These are phyloP conservation scores for Suillus americanus DNA, from an alignment of 768 basidiomycete genomes.

Conservation along the genomic window DNA sequence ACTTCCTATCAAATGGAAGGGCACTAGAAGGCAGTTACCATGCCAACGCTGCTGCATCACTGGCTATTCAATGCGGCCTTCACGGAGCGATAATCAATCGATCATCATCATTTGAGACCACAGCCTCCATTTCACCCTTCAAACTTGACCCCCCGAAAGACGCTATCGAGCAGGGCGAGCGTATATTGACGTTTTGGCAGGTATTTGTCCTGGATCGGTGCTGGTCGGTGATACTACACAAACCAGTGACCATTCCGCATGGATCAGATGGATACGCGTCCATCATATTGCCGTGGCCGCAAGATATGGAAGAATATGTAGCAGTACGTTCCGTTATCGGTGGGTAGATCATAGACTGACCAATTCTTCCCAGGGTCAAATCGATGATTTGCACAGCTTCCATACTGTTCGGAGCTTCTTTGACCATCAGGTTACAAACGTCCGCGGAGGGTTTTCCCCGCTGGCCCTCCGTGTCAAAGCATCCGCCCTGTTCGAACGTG, in stretches of 20 bases:
- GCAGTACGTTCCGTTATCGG: slow-evolving; percentile 42
- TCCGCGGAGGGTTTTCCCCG: slow-evolving; percentile 56
- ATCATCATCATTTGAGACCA: slow-evolving; percentile 31
- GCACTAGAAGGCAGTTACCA: slow-evolving; percentile 79
- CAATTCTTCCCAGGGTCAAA: slow-evolving; percentile 49
- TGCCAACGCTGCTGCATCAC: slow-evolving; percentile 67
- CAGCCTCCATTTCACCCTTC: slow-evolving; percentile 34
- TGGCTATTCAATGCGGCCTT: slow-evolving; percentile 74
- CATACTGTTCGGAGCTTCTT: slow-evolving; percentile 66
- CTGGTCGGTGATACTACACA: slow-evolving; percentile 74
- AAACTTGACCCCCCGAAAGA: slow-evolving; percentile 60
- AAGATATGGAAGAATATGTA: slow-evolving; percentile 70
- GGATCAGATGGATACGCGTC: slow-evolving; percentile 54
- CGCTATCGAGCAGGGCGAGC: slow-evolving; percentile 63
- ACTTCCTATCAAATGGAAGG: slow-evolving; percentile 76
- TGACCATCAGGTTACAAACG: slow-evolving; percentile 51
- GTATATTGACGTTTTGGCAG: slow-evolving; percentile 80
- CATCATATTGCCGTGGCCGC: slow-evolving; percentile 77
- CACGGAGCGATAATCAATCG: slow-evolving; percentile 42
- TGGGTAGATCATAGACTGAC: slow-evolving; percentile 13
- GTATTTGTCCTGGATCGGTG: slow-evolving; percentile 79
- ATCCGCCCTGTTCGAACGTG: slow-evolving; percentile 71
- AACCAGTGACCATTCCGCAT: slow-evolving; percentile 66
- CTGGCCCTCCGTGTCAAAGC: slow-evolving; percentile 71
- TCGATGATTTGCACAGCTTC: slow-evolving; percentile 48